A percentile compares a stretch with the other conserved stretches of the same genome.
phyloP scores from a whole-genome alignment of 2,329 filamentous ascomycete species.

The Penicillium sp. region DNA sequence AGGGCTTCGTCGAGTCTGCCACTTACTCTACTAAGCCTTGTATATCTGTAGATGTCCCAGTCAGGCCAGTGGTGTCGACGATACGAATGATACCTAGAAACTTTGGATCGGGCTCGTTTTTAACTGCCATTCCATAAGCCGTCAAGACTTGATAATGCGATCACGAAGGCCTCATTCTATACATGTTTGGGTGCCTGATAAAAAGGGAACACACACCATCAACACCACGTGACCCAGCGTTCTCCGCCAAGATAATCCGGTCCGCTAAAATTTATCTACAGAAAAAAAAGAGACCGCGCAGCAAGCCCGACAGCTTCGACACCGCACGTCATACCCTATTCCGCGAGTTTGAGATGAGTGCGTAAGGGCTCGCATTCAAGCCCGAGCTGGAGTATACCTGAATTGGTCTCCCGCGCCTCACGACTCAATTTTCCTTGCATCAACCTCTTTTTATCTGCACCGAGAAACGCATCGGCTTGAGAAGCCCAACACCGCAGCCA shows the following conservation, averaged over 20 bases:
- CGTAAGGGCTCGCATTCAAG: conserved; percentile 19
- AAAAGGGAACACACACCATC: conserved; percentile 3
- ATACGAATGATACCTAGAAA: too few species aligned
- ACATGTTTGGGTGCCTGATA: conserved; percentile 5
- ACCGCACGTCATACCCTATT: conserved; percentile 11
- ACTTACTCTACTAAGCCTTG: too few species aligned
- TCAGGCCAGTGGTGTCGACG: too few species aligned
- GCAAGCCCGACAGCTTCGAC: conserved; percentile 19
- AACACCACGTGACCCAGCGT: conserved; percentile 12
- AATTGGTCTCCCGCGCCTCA: conserved; percentile 18
- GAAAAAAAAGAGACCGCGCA: conserved; percentile 30
- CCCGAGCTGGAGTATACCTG: conserved; percentile 14
- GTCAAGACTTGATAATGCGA: too few species aligned
- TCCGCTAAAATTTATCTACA: conserved; percentile 31
- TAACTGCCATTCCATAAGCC: too few species aligned
- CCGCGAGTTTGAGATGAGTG: conserved; percentile 20
- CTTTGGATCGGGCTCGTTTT: too few species aligned
- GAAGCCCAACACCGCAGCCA: conserved; percentile 40
- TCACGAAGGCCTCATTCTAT: too few species aligned
- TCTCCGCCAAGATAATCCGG: conserved; percentile 27
- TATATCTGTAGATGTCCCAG: too few species aligned
- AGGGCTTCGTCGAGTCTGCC: too few species aligned
- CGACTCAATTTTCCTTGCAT: conserved; percentile 11
- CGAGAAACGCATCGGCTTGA: conserved; percentile 19
- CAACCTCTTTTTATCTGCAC: conserved; percentile 6